Percentiles rank a stretch among this genome's conserved stretches.
Evolutionary conservation across 352 stramenopile genomes (phyloP).

Genomic region (Phytophthora syringae): DNA sequence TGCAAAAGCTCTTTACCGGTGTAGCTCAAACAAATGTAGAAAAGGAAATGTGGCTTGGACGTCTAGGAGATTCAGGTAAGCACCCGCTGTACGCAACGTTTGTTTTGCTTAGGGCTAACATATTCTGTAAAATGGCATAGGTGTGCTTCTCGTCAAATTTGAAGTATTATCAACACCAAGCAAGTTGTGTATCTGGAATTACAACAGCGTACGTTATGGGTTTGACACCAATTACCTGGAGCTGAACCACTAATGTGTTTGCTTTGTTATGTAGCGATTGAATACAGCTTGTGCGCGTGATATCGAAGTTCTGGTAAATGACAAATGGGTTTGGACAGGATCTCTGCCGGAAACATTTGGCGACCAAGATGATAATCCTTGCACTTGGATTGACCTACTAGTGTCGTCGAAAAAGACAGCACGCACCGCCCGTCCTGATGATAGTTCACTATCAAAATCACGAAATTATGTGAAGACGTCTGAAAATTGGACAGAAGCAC

Average conservation of each 20-base stretch:
- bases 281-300: constrained; percentile 64
- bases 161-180: constrained; percentile 44
- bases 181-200: constrained; percentile 86
- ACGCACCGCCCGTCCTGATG: constrained; percentile 26
- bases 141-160: constrained; percentile 65
- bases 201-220: constrained; percentile 63
- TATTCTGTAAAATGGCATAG: constrained; percentile 18
- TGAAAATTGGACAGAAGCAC: constrained; percentile 7
- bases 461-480: constrained; percentile 2
- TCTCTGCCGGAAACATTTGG: constrained; percentile 79
- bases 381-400: constrained; percentile 71
- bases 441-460: constrained; percentile 1
- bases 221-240: neutral
- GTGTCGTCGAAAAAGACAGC: constrained; percentile 41
- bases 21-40: constrained; percentile 67
- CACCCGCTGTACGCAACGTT: neutral
- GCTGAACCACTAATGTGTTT: neutral
- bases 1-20: constrained; percentile 64
- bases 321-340: constrained; percentile 74
- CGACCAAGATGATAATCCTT: constrained; percentile 67
- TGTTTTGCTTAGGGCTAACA: neutral
- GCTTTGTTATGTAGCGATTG: constrained; percentile 30
- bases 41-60: constrained; percentile 83
- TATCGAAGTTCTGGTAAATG: constrained; percentile 67
- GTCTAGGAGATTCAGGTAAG: constrained; percentile 59